A percentile compares a stretch with the other conserved stretches of the same genome.
These are phyloP conservation scores for Ceriops decandra DNA, from an alignment of 345 rosid genomes.

Conservation along the genomic window DNA sequence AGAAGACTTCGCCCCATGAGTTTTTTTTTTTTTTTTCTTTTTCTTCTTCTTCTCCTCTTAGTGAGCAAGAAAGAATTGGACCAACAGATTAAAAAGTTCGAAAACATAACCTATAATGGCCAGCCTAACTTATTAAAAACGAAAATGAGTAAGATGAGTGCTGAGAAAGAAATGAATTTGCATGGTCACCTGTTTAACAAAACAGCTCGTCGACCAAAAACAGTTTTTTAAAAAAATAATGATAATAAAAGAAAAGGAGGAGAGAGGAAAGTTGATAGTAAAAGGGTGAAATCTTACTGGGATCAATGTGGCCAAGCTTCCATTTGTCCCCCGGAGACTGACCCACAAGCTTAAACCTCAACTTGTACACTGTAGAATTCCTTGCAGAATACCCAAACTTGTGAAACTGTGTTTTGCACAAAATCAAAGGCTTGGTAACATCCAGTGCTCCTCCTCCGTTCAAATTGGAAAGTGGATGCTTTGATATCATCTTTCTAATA, in stretches of 20 bases:
- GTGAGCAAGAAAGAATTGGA: background rate
- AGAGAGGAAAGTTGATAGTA: background rate
- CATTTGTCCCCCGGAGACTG: slow-evolving; percentile 54
- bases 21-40: background rate
- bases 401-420: slow-evolving; percentile 14
- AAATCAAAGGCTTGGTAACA: slow-evolving; percentile 19
- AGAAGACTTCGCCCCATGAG: background rate
- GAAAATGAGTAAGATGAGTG: too few species aligned
- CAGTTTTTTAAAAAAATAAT: too few species aligned
- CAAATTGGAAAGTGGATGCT: slow-evolving; percentile 18
- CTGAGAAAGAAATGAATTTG: too few species aligned
- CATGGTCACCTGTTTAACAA: too few species aligned
- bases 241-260: background rate
- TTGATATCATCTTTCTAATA: slow-evolving; percentile 21
- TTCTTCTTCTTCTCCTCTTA: too few species aligned
- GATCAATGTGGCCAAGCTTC: slow-evolving; percentile 65
- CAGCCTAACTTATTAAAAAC: too few species aligned
- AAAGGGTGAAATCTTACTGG: slow-evolving; percentile 35
- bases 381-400: slow-evolving; percentile 27
- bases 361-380: slow-evolving; percentile 17
- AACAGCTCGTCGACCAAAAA: too few species aligned
- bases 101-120: too few species aligned
- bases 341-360: slow-evolving; percentile 47
- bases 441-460: slow-evolving; percentile 19
- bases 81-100: background rate